Percentiles rank a stretch among this genome's conserved stretches.
Evolutionary conservation across 495 filamentous ascomycete genomes (phyloP).

Genomic region (Hypomontagnella monticulosa): DNA sequence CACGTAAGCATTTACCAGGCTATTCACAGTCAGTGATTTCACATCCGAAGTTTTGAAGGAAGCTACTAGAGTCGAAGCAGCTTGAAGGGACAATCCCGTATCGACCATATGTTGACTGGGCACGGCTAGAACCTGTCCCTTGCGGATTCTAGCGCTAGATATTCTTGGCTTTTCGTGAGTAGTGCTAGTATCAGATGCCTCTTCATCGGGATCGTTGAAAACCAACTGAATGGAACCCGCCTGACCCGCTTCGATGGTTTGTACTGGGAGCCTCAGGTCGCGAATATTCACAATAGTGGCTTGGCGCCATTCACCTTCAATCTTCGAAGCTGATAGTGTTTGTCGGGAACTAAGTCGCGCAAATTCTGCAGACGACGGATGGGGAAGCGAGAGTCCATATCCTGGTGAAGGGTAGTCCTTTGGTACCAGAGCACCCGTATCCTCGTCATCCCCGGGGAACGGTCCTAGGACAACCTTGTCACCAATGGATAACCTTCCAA

Average conservation of each 20-base stretch:
- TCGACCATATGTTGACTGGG: slow-evolving; percentile 61
- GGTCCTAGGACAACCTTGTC: slow-evolving; percentile 84
- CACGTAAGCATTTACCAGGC: slow-evolving; percentile 81
- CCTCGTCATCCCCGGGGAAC: slow-evolving; percentile 63
- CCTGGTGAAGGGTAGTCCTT: slow-evolving; percentile 52
- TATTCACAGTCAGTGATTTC: slow-evolving; percentile 52
- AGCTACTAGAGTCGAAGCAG: slow-evolving; percentile 64
- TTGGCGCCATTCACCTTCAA: slow-evolving; percentile 74
- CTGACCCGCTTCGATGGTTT: slow-evolving; percentile 78
- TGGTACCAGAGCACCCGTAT: slow-evolving; percentile 46
- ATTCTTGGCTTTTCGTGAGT: slow-evolving; percentile 40
- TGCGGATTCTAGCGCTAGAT: slow-evolving; percentile 67
- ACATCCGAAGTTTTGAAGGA: slow-evolving; percentile 54
- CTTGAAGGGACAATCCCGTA: slow-evolving; percentile 60
- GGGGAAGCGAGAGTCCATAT: slow-evolving; percentile 52
- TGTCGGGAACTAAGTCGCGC: slow-evolving; percentile 52
- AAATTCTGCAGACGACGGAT: slow-evolving; percentile 56
- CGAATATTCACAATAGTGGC: slow-evolving; percentile 87
- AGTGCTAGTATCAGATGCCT: slow-evolving; percentile 26
- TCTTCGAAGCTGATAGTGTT: slow-evolving; percentile 54
- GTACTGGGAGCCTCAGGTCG: slow-evolving; percentile 85
- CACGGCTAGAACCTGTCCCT: slow-evolving; percentile 82
- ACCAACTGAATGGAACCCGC: slow-evolving; percentile 90
- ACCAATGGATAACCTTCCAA: slow-evolving; percentile 80
- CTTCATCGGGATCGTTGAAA: slow-evolving; percentile 51